phyloP scores from a whole-genome alignment of 164 flowering plant genomes.

The Piper betle region DNA sequence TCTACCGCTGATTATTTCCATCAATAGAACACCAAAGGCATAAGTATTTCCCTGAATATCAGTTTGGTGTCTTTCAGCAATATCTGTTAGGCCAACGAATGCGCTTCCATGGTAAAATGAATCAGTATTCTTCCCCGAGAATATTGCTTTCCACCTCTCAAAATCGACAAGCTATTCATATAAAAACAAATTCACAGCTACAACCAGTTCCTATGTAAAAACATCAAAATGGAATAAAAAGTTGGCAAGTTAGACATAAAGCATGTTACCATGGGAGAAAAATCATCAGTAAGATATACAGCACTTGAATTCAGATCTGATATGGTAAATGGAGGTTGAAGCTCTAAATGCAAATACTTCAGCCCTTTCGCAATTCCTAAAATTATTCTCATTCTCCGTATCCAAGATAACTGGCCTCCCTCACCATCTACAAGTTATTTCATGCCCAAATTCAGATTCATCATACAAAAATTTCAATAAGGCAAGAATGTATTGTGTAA shows the following conservation, averaged over 20 bases:
- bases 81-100: slow-evolving; percentile 41
- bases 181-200: not conserved
- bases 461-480: not conserved
- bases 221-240: not conserved
- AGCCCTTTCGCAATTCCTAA: slow-evolving; percentile 82
- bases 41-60: slow-evolving; percentile 60
- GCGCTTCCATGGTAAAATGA: slow-evolving; percentile 38
- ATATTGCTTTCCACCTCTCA: slow-evolving; percentile 80
- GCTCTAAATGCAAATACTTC: slow-evolving; percentile 77
- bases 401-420: slow-evolving; percentile 80
- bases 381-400: slow-evolving; percentile 73
- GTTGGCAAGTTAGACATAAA: not conserved
- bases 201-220: not conserved
- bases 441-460: not conserved
- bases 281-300: slow-evolving; percentile 81
- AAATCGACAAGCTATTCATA: slow-evolving; percentile 72
- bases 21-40: slow-evolving; percentile 70
- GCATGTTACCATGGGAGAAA: slow-evolving; percentile 67
- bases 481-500: not conserved
- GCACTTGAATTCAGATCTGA: slow-evolving; percentile 68
- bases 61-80: slow-evolving; percentile 50
- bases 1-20: slow-evolving; percentile 82
- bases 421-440: slow-evolving; percentile 54
- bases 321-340: slow-evolving; percentile 64
- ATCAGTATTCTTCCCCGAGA: slow-evolving; percentile 64